Conservation (phyloP, 192 early-diverging fungal genomes). For the Lobosporangium transversale region DNA sequence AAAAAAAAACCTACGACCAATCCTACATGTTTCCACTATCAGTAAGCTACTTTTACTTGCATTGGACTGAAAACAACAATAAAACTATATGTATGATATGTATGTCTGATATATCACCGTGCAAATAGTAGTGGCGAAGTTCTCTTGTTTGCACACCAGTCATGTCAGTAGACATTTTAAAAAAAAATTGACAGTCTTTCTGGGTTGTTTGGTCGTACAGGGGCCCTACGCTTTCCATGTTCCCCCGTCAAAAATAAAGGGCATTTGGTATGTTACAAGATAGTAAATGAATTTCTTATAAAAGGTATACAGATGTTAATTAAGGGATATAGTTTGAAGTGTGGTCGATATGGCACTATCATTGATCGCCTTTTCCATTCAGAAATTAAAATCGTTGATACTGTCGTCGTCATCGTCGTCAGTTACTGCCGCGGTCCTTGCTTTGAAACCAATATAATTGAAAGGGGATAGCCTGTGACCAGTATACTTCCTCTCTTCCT, state of each 20-base stretch:
- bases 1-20: neutral
- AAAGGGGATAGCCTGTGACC: constrained; percentile 3
- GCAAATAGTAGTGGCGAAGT: neutral
- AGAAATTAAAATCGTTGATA: constrained; percentile 48
- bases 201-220: constrained; percentile 17
- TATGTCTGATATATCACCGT: too few relatives aligned
- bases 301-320: too few relatives aligned
- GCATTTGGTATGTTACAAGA: too few relatives aligned
- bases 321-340: too few relatives aligned
- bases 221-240: too few relatives aligned
- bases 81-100: too few relatives aligned
- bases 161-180: constrained; percentile 18
- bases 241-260: too few relatives aligned
- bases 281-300: too few relatives aligned
- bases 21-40: neutral
- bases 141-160: neutral
- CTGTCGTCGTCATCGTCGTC: constrained; percentile 22
- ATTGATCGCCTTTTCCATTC: too few relatives aligned
- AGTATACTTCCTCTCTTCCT: neutral
- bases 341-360: too few relatives aligned
- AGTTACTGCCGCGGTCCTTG: neutral
- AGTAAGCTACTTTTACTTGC: neutral
- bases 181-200: constrained; percentile 11
- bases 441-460: constrained; percentile 11
- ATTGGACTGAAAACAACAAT: too few relatives aligned